These are phyloP conservation scores for Penicillium rolfsii DNA, from an alignment of 2,329 filamentous ascomycete species.

Conservation along the genomic window DNA sequence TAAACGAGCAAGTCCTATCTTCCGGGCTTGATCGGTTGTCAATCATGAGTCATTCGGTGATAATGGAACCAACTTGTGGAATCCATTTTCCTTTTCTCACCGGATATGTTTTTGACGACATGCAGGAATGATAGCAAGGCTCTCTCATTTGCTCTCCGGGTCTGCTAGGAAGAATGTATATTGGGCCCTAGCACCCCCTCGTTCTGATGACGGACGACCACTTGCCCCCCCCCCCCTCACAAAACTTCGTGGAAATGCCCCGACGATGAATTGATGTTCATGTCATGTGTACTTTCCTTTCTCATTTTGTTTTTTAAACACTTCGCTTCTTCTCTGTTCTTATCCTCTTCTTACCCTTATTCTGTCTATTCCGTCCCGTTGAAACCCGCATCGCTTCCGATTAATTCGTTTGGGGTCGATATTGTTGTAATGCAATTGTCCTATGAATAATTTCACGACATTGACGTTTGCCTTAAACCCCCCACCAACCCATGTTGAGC, in stretches of 20 bases:
- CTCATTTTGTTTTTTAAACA: not conserved
- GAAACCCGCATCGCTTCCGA: constrained; percentile 11
- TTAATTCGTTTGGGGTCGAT: constrained; percentile 27
- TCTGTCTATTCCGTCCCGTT: constrained; percentile 17
- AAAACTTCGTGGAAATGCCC: constrained; percentile 17
- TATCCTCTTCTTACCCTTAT: constrained; percentile 12
- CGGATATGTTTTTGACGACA: constrained; percentile 19
- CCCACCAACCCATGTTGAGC: not conserved
- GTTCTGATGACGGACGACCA: constrained; percentile 16
- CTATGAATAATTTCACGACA: constrained; percentile 22
- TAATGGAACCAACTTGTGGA: constrained; percentile 10
- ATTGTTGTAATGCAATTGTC: constrained; percentile 31
- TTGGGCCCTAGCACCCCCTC: constrained; percentile 9
- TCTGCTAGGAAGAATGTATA: constrained; percentile 20
- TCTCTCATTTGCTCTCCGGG: constrained; percentile 8
- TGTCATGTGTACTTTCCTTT: constrained; percentile 14
- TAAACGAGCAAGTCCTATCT: constrained; percentile 18
- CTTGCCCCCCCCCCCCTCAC: not conserved
- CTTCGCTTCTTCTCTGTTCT: constrained; percentile 12
- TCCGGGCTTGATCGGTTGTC: not conserved
- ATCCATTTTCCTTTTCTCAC: constrained; percentile 11
- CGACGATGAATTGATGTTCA: constrained; percentile 23
- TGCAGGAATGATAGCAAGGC: constrained; percentile 7
- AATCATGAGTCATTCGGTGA: constrained; percentile 4
- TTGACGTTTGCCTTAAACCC: constrained; percentile 6